phyloP scores from a whole-genome alignment of 257 asterid genomes.

The Nicotiana sylvestris region DNA sequence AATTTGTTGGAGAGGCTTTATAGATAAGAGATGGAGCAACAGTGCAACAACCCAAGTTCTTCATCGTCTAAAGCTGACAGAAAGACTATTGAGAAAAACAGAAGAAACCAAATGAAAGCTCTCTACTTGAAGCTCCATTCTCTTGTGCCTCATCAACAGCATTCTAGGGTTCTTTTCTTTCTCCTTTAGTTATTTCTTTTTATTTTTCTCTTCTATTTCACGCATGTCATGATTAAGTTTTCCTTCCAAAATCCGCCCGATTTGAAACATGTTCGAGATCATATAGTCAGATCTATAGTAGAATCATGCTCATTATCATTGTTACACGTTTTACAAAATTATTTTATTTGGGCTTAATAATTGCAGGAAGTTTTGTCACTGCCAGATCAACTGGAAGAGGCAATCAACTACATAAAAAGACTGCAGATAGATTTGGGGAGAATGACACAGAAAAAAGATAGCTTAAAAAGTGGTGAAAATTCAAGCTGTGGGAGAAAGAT shows the following conservation, averaged over 20 bases:
- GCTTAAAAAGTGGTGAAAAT: background rate
- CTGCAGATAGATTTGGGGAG: constrained; percentile 42
- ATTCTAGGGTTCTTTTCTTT: constrained; percentile 38
- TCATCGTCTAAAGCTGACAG: constrained; percentile 38
- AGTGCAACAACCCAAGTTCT: background rate
- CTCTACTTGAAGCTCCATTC: constrained; percentile 50
- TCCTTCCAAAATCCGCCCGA: background rate
- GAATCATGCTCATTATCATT: background rate
- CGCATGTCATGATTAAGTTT: background rate
- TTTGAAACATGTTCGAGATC: background rate
- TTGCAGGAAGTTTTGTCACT: constrained; percentile 40
- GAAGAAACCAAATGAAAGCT: constrained; percentile 64
- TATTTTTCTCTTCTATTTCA: background rate
- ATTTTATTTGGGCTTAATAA: background rate
- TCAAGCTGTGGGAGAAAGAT: background rate
- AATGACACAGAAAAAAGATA: constrained; percentile 47
- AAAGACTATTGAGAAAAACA: constrained; percentile 60
- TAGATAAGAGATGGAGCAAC: background rate
- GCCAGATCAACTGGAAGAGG: constrained; percentile 58
- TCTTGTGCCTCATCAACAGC: constrained; percentile 43
- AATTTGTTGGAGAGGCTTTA: background rate
- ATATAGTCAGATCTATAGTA: background rate
- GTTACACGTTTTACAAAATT: background rate
- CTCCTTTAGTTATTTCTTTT: too few species aligned
- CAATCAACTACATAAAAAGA: constrained; percentile 48